Base-by-base conservation (phyloP, 495 filamentous ascomycete species). In the Neohortaea acidophila region DNA sequence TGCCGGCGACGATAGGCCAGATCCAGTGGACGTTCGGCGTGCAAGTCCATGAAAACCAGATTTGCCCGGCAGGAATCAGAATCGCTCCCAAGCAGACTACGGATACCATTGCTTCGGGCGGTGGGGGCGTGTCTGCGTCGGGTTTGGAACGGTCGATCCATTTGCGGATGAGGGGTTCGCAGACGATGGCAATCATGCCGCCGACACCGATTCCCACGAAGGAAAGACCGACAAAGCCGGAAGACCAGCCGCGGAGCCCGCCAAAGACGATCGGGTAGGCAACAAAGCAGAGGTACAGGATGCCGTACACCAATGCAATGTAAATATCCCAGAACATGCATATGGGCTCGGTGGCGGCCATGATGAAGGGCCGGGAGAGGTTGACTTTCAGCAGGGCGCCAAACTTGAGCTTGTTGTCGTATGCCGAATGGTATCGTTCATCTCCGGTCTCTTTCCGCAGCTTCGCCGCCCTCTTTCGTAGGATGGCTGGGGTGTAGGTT, bases 241-340 rank as follows among this genome's bases (percentile, higher is more conserved):
- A 65, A 25, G 66, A 68, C 85, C 84, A 93, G 47, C 74, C 73
- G 21, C 84, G 79, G 39, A 74, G 51, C 19, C 72, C 53, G 19
- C 71, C 63, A 59, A 82, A 93, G 36, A 93, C 76, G 38, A 91
- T 78, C 4, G 85, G 85, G 48, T 75, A 77, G 17, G 81, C 81
- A 21, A 83, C 75, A 59, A 94, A 93, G 59, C 83, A 85, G 23
- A 91, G 68, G 53, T 91, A 91, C 0, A 92, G 64, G 36, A 85
- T 82, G 12, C 45, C 59, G 40, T 72, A 72, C 23, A 72, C 57
- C 32, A 82, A 57, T 15, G 72, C 71, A 38, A 80, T 70, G 45
- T 80, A 81, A 29, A 77, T 48, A 52, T 87, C 77, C 70, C 82
- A 87, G 53, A 86, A 87, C 52, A 75, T 70, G 42, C 67, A 73